Base-by-base conservation (phyloP, 305 asterid species). In the Fraxinus platypoda region DNA sequence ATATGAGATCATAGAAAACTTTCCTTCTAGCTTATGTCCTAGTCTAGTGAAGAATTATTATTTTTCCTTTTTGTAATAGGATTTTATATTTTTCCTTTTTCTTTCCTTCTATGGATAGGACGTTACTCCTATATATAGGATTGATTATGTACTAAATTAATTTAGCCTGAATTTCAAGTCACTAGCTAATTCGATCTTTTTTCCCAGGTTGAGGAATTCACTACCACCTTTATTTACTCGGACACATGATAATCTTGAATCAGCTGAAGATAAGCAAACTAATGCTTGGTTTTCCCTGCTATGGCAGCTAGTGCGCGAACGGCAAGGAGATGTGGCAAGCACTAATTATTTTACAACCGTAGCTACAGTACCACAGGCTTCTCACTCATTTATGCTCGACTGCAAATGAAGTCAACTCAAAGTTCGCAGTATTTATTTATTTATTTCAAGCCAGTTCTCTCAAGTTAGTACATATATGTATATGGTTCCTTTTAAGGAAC, bases 281-380 rank as follows among this genome's bases (percentile, higher is more conserved):
- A 28, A 76, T 76, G 35, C 37, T 19, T 7, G 28, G 19, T 49
- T 76, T 76, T 19, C 8, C 3, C n/a, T 49, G 11, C 70, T 7
- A 26, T 15, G 52, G 17, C 59, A 33, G 52, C 71, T 71, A 92
- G 94, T 87, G 93, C 38, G 90, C 86, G 87, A 92, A 92, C 87
- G 97, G 92, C 84, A 87, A 93, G 81, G 93, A 90, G 90, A 90
- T 88, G 93, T 93, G 96, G 91, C 90, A 35, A 90, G 94, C 81
- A 90, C 93, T 80, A 88, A 90, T 49, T 91, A 93, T 71, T 90
- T 91, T 81, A 84, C 93, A 49, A 92, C 92, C 82, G 15, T 41
- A 41, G 52, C 52, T 8, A 38, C 49, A 15, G 49, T 41, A 11
- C 15, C 15, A 12, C 52, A 43, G 52, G 52, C 52, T 43, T 43